Evolutionary conservation across 345 rosid genomes (phyloP), one percentile per base, ranked within the genome.

Genomic region (Murraya koenigii): DNA sequence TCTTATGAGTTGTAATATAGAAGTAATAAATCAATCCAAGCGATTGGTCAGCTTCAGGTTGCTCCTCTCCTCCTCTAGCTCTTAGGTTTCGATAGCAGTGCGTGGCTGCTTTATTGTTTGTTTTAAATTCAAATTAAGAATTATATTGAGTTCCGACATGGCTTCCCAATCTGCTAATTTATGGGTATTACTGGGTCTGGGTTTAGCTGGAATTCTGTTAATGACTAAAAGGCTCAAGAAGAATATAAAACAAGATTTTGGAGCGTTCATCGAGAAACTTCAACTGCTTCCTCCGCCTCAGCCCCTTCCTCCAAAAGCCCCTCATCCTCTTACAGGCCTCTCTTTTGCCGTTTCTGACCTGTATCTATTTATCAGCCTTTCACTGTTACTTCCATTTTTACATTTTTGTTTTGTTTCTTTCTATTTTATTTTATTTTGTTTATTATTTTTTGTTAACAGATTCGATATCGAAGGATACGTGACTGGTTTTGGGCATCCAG

Each of bases 241-340:
- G 75, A 74, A 82, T 15, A 66, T 88, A 74, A 90, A 86, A 75
- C 90, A 89, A 72, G 99, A 96, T 85, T 96, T 92, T 71, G 99
- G 99, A 38, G 99, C 99, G 36, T 94, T 96, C 66, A 73, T 96
- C 71, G 87, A 85, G 77, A 92, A 83, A 89, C 90, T 96, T 61
- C 84, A 89, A 71, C 86, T 96, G 0, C 92, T 92, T 54, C 99
- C 99, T 71, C 99, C 99, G 30, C 99, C 99, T 25, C 99, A 82
- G 75, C 99, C 98, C 30, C 89, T 97, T 74, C 99, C 99, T 78
- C 99, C 97, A 69, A 96, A 94, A 78, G 99, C 99, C 47, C 97
- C 94, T 35, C 99, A 96, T 66, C 98, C 98, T 33, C 97, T 96
- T 83, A 89, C 97, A 39, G 90, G 84, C 47, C 95, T 96, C 85